Evolutionary conservation across 805 yeast genomes (phyloP), one percentile per base, ranked within the genome.

Genomic region (Yamadazyma laniorum): DNA sequence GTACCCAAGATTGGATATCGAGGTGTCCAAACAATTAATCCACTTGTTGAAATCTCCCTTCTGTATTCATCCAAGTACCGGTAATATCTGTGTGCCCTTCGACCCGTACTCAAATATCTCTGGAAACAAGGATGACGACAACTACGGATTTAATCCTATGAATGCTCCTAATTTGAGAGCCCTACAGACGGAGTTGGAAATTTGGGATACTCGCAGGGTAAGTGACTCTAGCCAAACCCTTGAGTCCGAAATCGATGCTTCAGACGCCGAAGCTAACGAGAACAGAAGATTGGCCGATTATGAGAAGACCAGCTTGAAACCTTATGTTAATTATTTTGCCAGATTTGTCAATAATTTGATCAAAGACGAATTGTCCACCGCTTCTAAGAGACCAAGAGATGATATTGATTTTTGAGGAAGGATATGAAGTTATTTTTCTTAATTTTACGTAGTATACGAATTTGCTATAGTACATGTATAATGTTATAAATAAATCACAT

Each of bases 1-100:
- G 67, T 91, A 91, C 60, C 99, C 99, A 29, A 75, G 96, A 52
- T 71, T 93, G 44, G 99, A 93, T 75, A 80, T 85, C 34, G 95
- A 90, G 60, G 99, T 93, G 25, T 85, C 98, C 6, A 76, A 82
- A 49, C 93, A 85, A 58, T 72, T 90, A 53, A 87, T 82, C 63
- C 99, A 93, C 68, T 80, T 93, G 63, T 74, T 93, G 51, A 93
- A 93, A 58, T 85, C 97, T 1, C 99, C 99, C 13, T 93, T 93
- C 59, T 91, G 98, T 67, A 81, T 93, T 29, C 99, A 93, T 59
- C 99, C 99, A 2, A 82, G 88, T 2, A 93, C 99, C 0, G 96
- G 96, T 6, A 84, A 86, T 52, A 85, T 93, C 3, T 93, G 98
- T 76, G 96, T 93, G 6, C 96, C 98, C 0, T 83, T 78, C 46